Evolutionary conservation across 176 grass and related monocot species (phyloP), one percentile per base, ranked within the genome.

Genomic region (Dendrocalamus sinicus): DNA sequence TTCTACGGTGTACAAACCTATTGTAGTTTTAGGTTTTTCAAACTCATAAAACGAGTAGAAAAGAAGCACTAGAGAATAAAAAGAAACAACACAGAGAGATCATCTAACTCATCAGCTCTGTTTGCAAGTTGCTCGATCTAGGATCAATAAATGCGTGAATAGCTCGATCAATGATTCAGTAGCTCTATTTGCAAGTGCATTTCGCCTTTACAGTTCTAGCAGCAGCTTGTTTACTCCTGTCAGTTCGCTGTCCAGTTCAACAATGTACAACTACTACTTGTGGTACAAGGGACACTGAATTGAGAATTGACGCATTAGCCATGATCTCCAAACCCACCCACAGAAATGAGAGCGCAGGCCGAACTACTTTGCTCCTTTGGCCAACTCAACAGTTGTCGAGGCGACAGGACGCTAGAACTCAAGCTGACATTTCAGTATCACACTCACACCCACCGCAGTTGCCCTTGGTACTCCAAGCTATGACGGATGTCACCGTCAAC

Each of bases 401-500:
- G 48, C 8, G 17, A 30, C 58, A 16, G 44, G 19, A 16, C 9
- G 10, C 58, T 53, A 44, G 4, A 63, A 69, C 53, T 84, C 69
- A 75, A 51, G 44, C 57, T 71, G 40, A 23, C 13, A 57, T 46
- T 54, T 13, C 70, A 75, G 40, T 15, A 35, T 66, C 3, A 66
- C 45, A 12, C 43, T 96, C 94, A 97, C 55, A 90, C 97, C 97
- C 86, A 96, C 72, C 41, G 90, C 17, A 91, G 45, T 44, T 85
- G 77, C 58, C 90, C 94, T 69, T 91, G 86, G 57, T 83, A 82
- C 17, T 99, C 94, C 67, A 99, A 73, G 45, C 86, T 78, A 66
- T 99, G 97, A 26, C 82, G 84, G 57, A 96, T 84, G 35, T 96
- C 90, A 0, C 97, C 97, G 5, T 99, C 87, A 2, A 74, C 9